phyloP scores from a whole-genome alignment of 768 basidiomycete genomes.

The Lentinula sp. region DNA sequence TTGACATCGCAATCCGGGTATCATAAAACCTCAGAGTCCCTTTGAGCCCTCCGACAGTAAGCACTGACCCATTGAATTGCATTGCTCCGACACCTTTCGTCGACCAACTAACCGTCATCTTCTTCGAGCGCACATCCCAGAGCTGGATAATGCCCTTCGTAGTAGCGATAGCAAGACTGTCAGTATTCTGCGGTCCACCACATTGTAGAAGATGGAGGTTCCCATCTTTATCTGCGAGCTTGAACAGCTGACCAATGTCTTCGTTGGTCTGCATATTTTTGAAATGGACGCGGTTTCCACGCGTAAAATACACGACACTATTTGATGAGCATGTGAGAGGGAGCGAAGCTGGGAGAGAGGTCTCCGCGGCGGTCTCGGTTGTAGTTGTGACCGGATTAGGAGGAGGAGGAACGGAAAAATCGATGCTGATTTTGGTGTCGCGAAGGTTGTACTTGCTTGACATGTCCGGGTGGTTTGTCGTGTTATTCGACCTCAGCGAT shows the following conservation, averaged over 20 bases:
- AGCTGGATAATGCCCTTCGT: conserved; percentile 62
- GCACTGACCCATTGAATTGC: conserved; percentile 58
- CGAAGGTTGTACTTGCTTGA: conserved; percentile 28
- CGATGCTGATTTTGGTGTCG: conserved; percentile 26
- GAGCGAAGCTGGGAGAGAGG: not conserved
- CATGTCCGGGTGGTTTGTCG: conserved; percentile 25
- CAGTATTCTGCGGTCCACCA: conserved; percentile 24
- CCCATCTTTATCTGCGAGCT: conserved; percentile 40
- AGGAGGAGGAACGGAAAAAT: conserved; percentile 22
- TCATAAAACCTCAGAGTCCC: conserved; percentile 76
- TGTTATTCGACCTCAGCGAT: conserved; percentile 17
- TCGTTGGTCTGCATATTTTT: conserved; percentile 36
- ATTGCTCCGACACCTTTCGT: conserved; percentile 59
- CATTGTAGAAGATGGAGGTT: conserved; percentile 37
- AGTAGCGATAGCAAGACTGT: conserved; percentile 55
- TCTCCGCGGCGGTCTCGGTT: not conserved
- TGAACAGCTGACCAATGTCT: conserved; percentile 46
- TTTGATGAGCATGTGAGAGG: conserved; percentile 36
- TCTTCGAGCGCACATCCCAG: conserved; percentile 61
- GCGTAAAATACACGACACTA: conserved; percentile 43
- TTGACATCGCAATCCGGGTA: conserved; percentile 41
- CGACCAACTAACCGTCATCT: conserved; percentile 45
- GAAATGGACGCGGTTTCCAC: conserved; percentile 49
- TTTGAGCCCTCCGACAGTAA: conserved; percentile 61
- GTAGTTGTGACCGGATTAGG: not conserved